Evolutionary conservation across 768 basidiomycete genomes (phyloP), one percentile per base, ranked within the genome.

Genomic region (Glaciozyma martinii): DNA sequence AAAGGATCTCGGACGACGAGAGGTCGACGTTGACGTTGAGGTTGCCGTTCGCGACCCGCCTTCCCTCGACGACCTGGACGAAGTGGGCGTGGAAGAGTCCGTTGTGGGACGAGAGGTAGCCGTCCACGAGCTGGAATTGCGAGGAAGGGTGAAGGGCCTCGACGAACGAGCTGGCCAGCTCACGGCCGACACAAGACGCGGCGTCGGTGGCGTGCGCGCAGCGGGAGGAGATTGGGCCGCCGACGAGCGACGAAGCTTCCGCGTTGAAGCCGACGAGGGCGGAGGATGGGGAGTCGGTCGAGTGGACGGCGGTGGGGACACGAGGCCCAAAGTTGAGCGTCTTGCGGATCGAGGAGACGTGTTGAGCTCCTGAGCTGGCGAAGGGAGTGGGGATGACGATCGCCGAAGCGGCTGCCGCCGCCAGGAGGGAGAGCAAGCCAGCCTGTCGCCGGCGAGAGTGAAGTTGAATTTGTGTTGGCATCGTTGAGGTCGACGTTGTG

Each of bases 21-120:
- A 97, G 80, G 79, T 97, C 95, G 74, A 99, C 78, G 76, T 97
- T 97, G 79, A 95, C 83, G 77, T 95, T 87, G 33, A 88, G 89
- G 72, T 95, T 90, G 16, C 82, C 81, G 21, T 73, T 67, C 42
- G 67, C 63, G 60, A 99, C 90, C 74, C 94, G 89, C 53, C 94
- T 79, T 19, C 90, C 91, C 63, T 88, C 85, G 72, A 92, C 78
- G 63, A 88, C 67, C 78, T 99, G 93, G 71, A 86, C 83, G 66
- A 87, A 85, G 75, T 93, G 94, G 71, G 91, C 81, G 77, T 97
- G 91, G 33, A 89, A 86, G 58, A 95, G 81, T n/a, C 87, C 88
- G 3, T 89, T 91, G 66, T 82, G 83, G 64, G 79, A 77, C 78
- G 97, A 93, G 55, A 88, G 90, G 77, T 94, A 93, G 19, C 88